These are phyloP conservation scores for Pseudohyphozyma bogoriensis DNA, from an alignment of 768 basidiomycete genomes.

Conservation along the genomic window DNA sequence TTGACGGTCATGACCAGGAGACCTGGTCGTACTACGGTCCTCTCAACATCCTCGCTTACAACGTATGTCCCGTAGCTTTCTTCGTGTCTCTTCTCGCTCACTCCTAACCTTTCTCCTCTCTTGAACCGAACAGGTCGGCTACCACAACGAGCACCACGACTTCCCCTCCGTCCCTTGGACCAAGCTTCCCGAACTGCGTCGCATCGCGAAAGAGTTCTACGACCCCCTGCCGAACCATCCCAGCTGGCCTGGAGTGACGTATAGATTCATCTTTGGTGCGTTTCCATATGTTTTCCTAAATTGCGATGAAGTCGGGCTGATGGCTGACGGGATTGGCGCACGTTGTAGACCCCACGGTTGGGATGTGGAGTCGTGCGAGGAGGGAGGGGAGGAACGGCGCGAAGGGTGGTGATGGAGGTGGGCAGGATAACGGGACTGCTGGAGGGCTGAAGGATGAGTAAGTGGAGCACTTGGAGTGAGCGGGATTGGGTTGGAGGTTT, in stretches of 20 bases:
- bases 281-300: too few relatives aligned
- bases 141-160: conserved; percentile 99
- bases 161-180: conserved; percentile 97
- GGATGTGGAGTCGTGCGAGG: conserved; percentile 24
- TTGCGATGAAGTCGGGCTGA: neutral
- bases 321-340: neutral
- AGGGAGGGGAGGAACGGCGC: neutral
- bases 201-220: conserved; percentile 85
- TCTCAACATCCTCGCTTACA: conserved; percentile 82
- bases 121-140: conserved; percentile 61
- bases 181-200: conserved; percentile 67
- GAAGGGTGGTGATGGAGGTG: conserved; percentile 10
- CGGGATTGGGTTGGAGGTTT: neutral
- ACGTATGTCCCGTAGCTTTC: conserved; percentile 49
- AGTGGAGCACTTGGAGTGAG: neutral
- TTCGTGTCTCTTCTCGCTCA: neutral
- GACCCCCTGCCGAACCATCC: conserved; percentile 75
- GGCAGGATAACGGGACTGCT: conserved; percentile 4
- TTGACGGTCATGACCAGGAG: conserved; percentile 85
- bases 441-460: conserved; percentile 27
- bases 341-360: conserved; percentile 17
- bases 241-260: conserved; percentile 87
- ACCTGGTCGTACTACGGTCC: conserved; percentile 95
- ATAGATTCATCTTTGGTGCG: conserved; percentile 84
- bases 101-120: neutral